phyloP scores from a whole-genome alignment of 106 monocot species.

The Cymbidium sinense region DNA sequence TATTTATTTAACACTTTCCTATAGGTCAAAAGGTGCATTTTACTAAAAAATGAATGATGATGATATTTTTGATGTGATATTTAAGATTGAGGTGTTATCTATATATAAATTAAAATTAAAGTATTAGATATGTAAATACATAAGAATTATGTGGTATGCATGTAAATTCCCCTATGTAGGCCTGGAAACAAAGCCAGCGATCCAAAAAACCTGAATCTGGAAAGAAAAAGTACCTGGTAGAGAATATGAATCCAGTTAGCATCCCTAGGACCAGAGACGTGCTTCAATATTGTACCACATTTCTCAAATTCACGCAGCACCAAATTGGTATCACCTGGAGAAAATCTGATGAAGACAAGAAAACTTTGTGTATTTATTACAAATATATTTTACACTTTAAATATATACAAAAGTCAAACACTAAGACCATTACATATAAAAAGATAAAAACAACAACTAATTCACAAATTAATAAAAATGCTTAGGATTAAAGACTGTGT shows the following conservation, averaged over 20 bases:
- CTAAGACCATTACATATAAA: not conserved
- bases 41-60: no score
- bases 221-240: constrained; percentile 59
- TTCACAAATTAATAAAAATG: not conserved
- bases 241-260: constrained; percentile 96
- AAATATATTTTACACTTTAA: not conserved
- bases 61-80: no score
- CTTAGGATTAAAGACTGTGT: no score
- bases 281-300: constrained; percentile 68
- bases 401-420: not conserved
- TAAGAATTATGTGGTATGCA: no score
- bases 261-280: constrained; percentile 75
- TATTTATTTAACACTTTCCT: no score
- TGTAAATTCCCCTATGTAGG: no score
- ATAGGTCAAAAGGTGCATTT: no score
- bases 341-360: constrained; percentile 45
- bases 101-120: no score
- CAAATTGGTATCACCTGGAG: constrained; percentile 73
- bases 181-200: not conserved
- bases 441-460: not conserved
- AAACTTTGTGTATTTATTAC: not conserved
- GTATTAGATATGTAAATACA: no score
- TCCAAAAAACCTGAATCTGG: not conserved
- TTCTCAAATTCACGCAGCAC: constrained; percentile 89
- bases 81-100: no score